Conservation (phyloP, 306 rosid species). For the Abrus pulchellus region DNA sequence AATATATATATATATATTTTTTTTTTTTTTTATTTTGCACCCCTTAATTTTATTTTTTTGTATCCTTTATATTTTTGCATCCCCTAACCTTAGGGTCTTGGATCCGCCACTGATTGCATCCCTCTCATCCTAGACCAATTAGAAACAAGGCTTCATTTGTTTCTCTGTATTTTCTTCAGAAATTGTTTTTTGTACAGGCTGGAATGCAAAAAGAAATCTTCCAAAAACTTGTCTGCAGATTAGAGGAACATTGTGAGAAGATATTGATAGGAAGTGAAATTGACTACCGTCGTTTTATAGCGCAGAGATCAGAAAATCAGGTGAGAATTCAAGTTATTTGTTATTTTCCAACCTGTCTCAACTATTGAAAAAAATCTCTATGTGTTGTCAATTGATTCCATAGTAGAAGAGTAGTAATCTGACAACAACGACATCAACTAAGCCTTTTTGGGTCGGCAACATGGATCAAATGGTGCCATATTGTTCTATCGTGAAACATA, state of each 20-base stretch:
- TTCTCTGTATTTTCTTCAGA: background rate
- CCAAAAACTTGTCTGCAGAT: conserved; percentile 71
- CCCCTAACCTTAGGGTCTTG: too few relatives aligned
- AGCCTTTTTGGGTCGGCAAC: background rate
- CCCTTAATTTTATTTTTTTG: too few relatives aligned
- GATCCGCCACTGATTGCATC: too few relatives aligned
- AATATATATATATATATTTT: too few relatives aligned
- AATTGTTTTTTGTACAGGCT: conserved; percentile 63
- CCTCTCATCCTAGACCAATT: background rate
- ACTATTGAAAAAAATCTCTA: conserved; percentile 8
- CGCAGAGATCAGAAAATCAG: conserved; percentile 70
- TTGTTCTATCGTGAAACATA: too few relatives aligned
- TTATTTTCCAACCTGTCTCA: conserved; percentile 37
- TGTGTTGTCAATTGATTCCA: conserved; percentile 18
- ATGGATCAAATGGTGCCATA: too few relatives aligned
- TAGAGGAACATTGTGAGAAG: conserved; percentile 78
- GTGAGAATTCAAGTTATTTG: conserved; percentile 54
- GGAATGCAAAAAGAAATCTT: conserved; percentile 89
- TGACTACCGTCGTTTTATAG: conserved; percentile 90
- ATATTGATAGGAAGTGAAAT: conserved; percentile 85
- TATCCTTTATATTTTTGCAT: too few relatives aligned
- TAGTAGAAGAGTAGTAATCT: conserved; percentile 4
- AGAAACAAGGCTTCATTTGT: conserved; percentile 26
- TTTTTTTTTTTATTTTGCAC: too few relatives aligned
- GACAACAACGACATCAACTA: background rate